Evolutionary conservation across 768 basidiomycete genomes (phyloP), one percentile per base, ranked within the genome.

Genomic region (Leccinum olivaceopallidum): DNA sequence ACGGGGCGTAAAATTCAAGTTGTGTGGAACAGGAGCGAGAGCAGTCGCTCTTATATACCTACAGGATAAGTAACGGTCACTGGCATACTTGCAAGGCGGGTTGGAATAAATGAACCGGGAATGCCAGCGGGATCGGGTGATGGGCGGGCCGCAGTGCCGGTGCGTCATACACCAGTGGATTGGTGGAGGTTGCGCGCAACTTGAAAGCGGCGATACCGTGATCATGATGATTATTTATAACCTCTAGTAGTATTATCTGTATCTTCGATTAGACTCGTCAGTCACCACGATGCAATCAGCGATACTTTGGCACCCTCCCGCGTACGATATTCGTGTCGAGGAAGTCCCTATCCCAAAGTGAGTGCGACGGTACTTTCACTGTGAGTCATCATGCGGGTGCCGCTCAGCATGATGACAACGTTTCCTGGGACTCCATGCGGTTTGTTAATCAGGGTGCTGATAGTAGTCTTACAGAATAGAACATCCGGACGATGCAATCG

Each of bases 401-500:
- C n/a, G 24, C 42, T 47, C 13, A 26, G 24, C 42, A 20, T 36
- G 42, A 26, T 32, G 12, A 24, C 26, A 10, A 49, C n/a, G 42
- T 44, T n/a, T n/a, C 42, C 42, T 44, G 42, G 42, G 42, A 44
- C n/a, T 26, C 26, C 26, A 18, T 20, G 24, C 20, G 4, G 26
- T 10, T 26, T 54, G 8, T 58, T 16, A 48, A 51, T 28, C 24
- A 26, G 5, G 37, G 3, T 47, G 26, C 7, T 56, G 28, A 55
- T 53, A 13, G 26, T 13, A 32, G 14, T 18, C 24, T n/a, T 20
- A 8, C 61, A 90, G 89, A 59, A 85, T 92, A 52, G 78, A 84
- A 59, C 79, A 90, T 61, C 83, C 87, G 1, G 90, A 92, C 69
- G 89, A 92, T 76, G 90, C 83, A 2, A 89, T 93, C 50, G 81